Evolutionary conservation across 139 green algal genomes (phyloP).

Genomic region (Gonium pectorale): DNA sequence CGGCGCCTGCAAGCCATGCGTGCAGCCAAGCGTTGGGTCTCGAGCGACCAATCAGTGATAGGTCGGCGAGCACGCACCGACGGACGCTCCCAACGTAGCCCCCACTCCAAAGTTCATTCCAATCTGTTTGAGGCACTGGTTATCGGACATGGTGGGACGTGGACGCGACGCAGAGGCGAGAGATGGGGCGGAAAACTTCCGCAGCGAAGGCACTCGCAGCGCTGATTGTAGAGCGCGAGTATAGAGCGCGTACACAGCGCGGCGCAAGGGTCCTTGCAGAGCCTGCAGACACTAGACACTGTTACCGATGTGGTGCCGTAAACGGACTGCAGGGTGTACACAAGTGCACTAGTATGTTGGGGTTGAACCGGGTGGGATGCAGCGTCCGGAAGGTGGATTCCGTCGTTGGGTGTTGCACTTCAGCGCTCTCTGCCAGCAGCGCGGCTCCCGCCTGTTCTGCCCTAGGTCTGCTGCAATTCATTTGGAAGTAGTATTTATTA

Average conservation of each 20-base stretch:
- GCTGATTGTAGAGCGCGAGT: not conserved
- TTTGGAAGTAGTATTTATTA: not conserved
- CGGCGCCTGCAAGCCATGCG: slow-evolving; percentile 50
- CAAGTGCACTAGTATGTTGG: no score
- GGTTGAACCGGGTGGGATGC: no score
- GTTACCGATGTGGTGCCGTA: not conserved
- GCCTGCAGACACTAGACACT: not conserved
- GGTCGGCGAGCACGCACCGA: slow-evolving; percentile 36
- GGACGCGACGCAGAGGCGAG: no score
- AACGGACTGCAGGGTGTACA: not conserved
- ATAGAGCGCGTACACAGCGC: not conserved
- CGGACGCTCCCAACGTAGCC: slow-evolving; percentile 45
- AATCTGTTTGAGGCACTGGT: slow-evolving; percentile 52
- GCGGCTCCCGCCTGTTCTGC: no score
- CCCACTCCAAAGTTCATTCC: slow-evolving; percentile 58
- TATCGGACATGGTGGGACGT: slow-evolving; percentile 30
- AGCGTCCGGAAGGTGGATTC: not conserved
- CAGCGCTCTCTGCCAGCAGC: no score
- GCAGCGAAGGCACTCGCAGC: not conserved
- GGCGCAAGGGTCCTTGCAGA: not conserved
- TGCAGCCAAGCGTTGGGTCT: no score
- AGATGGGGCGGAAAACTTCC: not conserved
- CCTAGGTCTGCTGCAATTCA: not conserved
- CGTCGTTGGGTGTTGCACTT: not conserved
- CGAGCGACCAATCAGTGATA: no score